Percentiles rank a stretch among this genome's conserved stretches.
Evolutionary conservation across 495 filamentous ascomycete species (phyloP).

Genomic region (Bacidia gigantensis): DNA sequence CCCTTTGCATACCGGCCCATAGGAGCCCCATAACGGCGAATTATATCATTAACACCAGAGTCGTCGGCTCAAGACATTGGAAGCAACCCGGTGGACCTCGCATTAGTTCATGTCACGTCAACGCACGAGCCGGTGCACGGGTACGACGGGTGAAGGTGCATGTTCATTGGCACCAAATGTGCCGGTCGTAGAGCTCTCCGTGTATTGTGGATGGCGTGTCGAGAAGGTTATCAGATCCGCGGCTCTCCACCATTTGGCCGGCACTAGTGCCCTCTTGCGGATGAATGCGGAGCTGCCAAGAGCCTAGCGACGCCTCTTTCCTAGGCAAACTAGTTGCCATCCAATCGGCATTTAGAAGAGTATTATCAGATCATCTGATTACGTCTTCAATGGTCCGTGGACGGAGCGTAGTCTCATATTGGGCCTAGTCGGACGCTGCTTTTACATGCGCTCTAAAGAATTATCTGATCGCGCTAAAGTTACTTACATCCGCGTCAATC

Average conservation of each 20-base stretch:
- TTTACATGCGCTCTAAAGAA: neutral
- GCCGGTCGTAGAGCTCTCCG: neutral
- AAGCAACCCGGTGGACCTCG: neutral
- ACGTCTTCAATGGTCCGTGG: neutral
- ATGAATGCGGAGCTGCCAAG: neutral
- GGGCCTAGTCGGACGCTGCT: neutral
- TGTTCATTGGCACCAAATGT: neutral
- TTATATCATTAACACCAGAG: too few relatives aligned
- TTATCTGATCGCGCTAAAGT: constrained; percentile 4
- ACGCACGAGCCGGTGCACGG: neutral
- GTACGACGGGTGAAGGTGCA: neutral
- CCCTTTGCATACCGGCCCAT: too few relatives aligned
- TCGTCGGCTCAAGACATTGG: neutral
- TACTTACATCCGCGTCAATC: neutral
- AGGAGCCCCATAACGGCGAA: too few relatives aligned
- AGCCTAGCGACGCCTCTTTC: neutral
- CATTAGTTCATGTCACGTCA: neutral
- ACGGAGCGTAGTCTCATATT: too few relatives aligned
- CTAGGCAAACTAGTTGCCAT: neutral
- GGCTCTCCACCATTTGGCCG: neutral
- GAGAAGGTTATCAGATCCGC: constrained; percentile 10
- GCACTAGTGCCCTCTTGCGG: neutral
- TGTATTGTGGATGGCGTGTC: too few relatives aligned
- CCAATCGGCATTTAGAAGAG: neutral
- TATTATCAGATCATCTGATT: neutral